Percentiles rank a stretch among this genome's conserved stretches.
Conservation (phyloP, 768 basidiomycete genomes). For the Boletus subcaerulescens region DNA sequence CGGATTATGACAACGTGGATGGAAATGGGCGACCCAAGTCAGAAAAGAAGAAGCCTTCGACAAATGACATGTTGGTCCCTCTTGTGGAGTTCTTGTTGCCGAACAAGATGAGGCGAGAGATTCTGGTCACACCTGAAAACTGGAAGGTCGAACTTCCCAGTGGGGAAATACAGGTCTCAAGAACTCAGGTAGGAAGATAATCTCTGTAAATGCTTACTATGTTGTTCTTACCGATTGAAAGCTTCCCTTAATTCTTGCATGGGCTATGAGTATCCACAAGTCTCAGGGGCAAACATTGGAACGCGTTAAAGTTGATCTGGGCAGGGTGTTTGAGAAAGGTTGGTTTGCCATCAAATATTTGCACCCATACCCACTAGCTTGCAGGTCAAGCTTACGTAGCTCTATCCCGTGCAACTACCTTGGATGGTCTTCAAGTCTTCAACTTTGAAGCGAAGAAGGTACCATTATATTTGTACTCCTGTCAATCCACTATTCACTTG, state of each 20-base stretch:
- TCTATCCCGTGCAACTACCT: conserved; percentile 81
- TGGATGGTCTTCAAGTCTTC: conserved; percentile 83
- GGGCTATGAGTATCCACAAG: conserved; percentile 99
- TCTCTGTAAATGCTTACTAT: background rate
- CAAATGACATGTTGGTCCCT: conserved; percentile 48
- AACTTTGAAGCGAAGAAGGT: conserved; percentile 78
- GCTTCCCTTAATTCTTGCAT: conserved; percentile 86
- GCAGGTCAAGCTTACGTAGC: conserved; percentile 90
- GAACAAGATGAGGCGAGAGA: conserved; percentile 49
- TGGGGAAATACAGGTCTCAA: conserved; percentile 77
- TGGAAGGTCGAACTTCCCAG: conserved; percentile 90
- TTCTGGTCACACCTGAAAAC: conserved; percentile 63
- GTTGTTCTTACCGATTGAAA: conserved; percentile 29
- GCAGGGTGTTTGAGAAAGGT: conserved; percentile 92
- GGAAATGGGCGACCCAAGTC: conserved; percentile 36
- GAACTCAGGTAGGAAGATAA: conserved; percentile 63
- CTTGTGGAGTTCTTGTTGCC: conserved; percentile 76
- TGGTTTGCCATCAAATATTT: conserved; percentile 7
- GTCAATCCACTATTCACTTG: conserved; percentile 2
- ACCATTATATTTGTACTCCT: conserved; percentile 1
- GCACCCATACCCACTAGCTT: conserved; percentile 1
- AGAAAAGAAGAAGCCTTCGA: conserved; percentile 26
- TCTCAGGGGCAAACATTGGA: conserved; percentile 96
- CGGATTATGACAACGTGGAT: conserved; percentile 37
- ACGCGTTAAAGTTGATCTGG: conserved; percentile 91